Evolutionary conservation across 495 filamentous ascomycete species (phyloP), one percentile per base, ranked within the genome.

Genomic region (Evernia prunastri): DNA sequence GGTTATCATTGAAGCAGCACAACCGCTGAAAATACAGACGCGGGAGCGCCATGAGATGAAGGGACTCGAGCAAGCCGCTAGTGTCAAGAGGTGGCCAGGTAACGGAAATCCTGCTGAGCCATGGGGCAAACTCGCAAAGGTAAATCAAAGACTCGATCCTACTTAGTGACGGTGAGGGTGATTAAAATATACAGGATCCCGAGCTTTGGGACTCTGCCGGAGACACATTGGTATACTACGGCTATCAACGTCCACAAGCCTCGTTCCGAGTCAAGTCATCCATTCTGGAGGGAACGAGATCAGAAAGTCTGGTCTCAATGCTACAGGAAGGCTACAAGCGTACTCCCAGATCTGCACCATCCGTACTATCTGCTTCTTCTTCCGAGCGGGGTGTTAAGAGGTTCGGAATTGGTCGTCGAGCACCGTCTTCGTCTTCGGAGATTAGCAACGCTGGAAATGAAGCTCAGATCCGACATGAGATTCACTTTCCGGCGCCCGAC

Each of bases 141-240:
- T 67, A 43, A 37, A n/a, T 12, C 10, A 9, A 25, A 10, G 17
- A 7, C 4, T 10, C 36, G 20, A 43, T 40, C n/a, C 29, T 25
- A 11, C 25, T n/a, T 27, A 42, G 29, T 10, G 13, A 40, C n/a
- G 2, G 20, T 17, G 6, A 18, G 40, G 7, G 33, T 31, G 25
- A 37, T 37, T 59, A 27, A 59, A 4, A 0, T 57, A 23, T 40
- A 11, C 37, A 85, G 71, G 84, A 87, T 65, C 80, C 82, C 23
- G 84, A 87, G 59, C 70, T 87, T 12, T 87, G 84, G 83, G 82
- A 86, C 71, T 76, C 78, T 8, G 79, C 83, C 58, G 85, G 84
- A 40, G 84, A 87, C 66, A 85, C 85, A 10, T 71, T 86, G 15
- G 78, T 87, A 18, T 87, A 80, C 66, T 78, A 86, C 53, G 77